Evolutionary conservation across 2,329 filamentous ascomycete species (phyloP).

Genomic region (Fusarium xyrophilum): DNA sequence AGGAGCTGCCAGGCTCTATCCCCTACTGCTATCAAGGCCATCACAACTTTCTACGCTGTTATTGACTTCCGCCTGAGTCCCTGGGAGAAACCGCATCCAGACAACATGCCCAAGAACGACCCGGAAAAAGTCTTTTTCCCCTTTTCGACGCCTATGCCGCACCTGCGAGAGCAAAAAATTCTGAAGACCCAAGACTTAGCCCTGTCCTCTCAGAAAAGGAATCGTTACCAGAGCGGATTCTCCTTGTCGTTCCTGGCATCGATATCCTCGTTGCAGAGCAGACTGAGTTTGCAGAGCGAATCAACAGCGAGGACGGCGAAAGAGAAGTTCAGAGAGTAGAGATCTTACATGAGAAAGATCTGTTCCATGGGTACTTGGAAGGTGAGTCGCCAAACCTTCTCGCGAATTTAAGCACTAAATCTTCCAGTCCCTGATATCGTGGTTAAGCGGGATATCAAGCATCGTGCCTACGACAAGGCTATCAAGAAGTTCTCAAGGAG

Average conservation of each 20-base stretch:
- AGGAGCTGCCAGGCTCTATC: slow-evolving; percentile 30
- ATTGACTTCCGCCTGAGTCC: slow-evolving; percentile 51
- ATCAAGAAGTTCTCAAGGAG: slow-evolving; percentile 27
- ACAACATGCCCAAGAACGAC: slow-evolving; percentile 47
- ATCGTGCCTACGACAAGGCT: slow-evolving; percentile 20
- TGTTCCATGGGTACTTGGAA: slow-evolving; percentile 44
- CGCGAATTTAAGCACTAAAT: neutral
- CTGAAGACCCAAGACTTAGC: slow-evolving; percentile 47
- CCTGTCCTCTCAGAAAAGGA: slow-evolving; percentile 46
- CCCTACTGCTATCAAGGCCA: slow-evolving; percentile 46
- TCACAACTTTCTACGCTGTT: slow-evolving; percentile 50
- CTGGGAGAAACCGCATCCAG: slow-evolving; percentile 49
- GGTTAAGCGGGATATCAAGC: slow-evolving; percentile 25
- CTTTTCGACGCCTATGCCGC: slow-evolving; percentile 55
- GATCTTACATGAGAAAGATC: slow-evolving; percentile 31
- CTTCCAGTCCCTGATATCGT: slow-evolving; percentile 30
- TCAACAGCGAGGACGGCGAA: slow-evolving; percentile 35
- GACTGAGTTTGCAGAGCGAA: slow-evolving; percentile 47
- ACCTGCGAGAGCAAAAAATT: slow-evolving; percentile 38
- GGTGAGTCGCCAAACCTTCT: slow-evolving; percentile 5
- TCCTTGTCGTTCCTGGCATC: slow-evolving; percentile 50
- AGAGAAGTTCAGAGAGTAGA: slow-evolving; percentile 26
- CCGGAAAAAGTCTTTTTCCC: slow-evolving; percentile 49
- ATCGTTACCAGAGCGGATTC: slow-evolving; percentile 47
- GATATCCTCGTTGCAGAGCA: slow-evolving; percentile 54